Evolutionary conservation across 2,329 filamentous ascomycete genomes (phyloP).

Genomic region (Monosporascus sp.): DNA sequence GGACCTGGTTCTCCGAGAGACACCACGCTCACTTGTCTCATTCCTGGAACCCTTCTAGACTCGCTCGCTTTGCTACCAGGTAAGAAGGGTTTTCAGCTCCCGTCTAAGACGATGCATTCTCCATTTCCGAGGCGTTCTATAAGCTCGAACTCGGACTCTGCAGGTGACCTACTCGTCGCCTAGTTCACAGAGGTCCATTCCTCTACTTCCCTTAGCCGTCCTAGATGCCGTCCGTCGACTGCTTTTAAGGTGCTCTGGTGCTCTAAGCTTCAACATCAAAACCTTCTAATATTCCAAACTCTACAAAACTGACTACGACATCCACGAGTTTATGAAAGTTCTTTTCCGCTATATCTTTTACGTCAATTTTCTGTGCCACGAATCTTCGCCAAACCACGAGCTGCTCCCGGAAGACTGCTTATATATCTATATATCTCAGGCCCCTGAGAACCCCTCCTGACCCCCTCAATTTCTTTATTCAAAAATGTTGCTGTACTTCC

Average conservation of each 20-base stretch:
- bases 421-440: constrained; percentile 2
- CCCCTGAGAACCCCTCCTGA: neutral
- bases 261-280: neutral
- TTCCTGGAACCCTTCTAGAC: constrained; percentile 14
- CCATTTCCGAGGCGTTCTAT: constrained; percentile 6
- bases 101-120: constrained; percentile 24
- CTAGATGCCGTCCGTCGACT: neutral
- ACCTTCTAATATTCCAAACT: neutral
- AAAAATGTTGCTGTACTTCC: constrained; percentile 18
- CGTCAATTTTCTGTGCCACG: constrained; percentile 1
- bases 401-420: constrained; percentile 1
- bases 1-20: neutral
- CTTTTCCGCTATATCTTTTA: neutral
- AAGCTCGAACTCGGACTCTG: constrained; percentile 7
- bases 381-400: neutral
- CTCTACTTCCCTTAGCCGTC: neutral
- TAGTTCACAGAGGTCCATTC: constrained; percentile 8
- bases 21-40: constrained; percentile 12
- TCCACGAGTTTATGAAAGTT: neutral
- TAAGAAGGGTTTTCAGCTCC: constrained; percentile 9
- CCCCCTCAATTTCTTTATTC: constrained; percentile 2
- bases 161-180: constrained; percentile 13
- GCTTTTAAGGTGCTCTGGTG: neutral
- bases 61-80: constrained; percentile 11
- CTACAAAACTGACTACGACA: neutral